A percentile compares a stretch with the other conserved stretches of the same genome.
Conservation (phyloP, 2,329 filamentous ascomycete genomes). For the Aulographum hederae region DNA sequence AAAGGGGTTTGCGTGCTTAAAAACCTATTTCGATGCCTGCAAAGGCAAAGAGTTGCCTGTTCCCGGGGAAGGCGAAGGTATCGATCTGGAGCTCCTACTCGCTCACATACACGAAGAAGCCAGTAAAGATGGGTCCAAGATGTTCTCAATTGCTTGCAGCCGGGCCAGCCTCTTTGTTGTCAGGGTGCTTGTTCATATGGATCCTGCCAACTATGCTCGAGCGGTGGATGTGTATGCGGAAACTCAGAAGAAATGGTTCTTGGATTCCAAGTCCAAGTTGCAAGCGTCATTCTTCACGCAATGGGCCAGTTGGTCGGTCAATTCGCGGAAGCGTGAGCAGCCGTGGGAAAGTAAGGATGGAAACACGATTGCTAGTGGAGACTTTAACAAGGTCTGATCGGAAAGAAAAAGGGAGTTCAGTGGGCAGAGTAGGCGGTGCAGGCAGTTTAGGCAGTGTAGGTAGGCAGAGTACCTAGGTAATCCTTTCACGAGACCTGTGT, state of each 20-base stretch:
- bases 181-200: slow-evolving; percentile 38
- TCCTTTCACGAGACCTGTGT: too few species aligned
- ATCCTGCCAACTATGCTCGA: slow-evolving; percentile 17
- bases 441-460: too few species aligned
- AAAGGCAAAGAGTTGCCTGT: slow-evolving; percentile 25
- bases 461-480: too few species aligned
- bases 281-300: slow-evolving; percentile 26
- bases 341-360: too few species aligned
- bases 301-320: slow-evolving; percentile 25
- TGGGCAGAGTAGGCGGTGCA: too few species aligned
- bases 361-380: too few species aligned
- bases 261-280: slow-evolving; percentile 20
- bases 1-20: slow-evolving; percentile 55
- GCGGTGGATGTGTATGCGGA: slow-evolving; percentile 23
- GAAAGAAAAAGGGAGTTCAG: too few species aligned
- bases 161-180: slow-evolving; percentile 50
- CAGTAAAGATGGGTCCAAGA: slow-evolving; percentile 41
- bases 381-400: too few species aligned
- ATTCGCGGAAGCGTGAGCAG: slow-evolving; percentile 10
- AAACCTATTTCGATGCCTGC: slow-evolving; percentile 50
- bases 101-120: slow-evolving; percentile 51
- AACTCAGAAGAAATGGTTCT: slow-evolving; percentile 24
- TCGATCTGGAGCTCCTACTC: slow-evolving; percentile 34
- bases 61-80: slow-evolving; percentile 5
- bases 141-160: slow-evolving; percentile 59